A percentile compares a stretch with the other conserved stretches of the same genome.
Evolutionary conservation across 2,329 filamentous ascomycete species (phyloP).

Genomic region (Plenodomus lindquistii): DNA sequence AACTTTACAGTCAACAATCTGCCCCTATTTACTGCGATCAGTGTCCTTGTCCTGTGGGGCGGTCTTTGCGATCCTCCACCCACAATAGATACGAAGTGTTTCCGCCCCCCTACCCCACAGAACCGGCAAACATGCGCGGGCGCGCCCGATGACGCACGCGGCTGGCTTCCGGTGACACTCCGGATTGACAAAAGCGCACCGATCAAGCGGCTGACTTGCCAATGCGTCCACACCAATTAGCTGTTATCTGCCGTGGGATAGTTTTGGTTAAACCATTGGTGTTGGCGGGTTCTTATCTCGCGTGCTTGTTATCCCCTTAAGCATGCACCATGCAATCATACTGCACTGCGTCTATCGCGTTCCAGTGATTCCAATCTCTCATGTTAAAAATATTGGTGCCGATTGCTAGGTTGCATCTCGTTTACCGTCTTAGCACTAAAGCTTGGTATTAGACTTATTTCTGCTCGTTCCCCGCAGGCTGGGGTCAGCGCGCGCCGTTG

Average conservation of each 20-base stretch:
- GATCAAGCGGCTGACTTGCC: not conserved
- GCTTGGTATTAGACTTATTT: constrained; percentile 6
- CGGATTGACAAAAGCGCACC: not conserved
- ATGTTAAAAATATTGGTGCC: not conserved
- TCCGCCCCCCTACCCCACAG: not conserved
- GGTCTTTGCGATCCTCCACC: not conserved
- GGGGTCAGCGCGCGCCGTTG: not conserved
- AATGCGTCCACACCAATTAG: not conserved
- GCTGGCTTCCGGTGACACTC: not conserved
- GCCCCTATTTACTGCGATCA: not conserved
- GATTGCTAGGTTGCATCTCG: not conserved
- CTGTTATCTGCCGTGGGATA: not conserved
- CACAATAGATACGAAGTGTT: not conserved
- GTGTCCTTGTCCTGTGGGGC: not conserved
- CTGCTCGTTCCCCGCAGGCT: constrained; percentile 1
- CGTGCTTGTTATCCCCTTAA: constrained; percentile 1
- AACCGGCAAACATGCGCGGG: not conserved
- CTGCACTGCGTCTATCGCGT: not conserved
- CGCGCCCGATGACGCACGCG: not conserved
- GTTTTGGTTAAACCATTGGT: not conserved
- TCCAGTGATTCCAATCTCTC: not conserved
- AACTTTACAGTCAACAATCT: not conserved
- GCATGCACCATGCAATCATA: too few relatives aligned
- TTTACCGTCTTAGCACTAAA: constrained; percentile 1
- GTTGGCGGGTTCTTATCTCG: constrained; percentile 2